Evolutionary conservation across 441 rosid species (phyloP).

Genomic region (Geranium incanum): DNA sequence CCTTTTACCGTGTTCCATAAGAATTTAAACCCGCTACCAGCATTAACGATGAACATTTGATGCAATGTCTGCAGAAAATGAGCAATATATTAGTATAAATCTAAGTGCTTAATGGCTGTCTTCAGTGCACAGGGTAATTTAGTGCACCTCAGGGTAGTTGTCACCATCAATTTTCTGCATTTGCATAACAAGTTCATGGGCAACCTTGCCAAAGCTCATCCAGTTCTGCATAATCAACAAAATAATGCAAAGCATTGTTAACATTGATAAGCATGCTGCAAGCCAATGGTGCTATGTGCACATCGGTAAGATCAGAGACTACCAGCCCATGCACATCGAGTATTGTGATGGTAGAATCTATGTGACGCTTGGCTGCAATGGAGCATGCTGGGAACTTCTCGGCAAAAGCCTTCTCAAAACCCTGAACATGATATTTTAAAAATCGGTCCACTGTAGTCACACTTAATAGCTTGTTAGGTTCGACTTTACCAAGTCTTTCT

Average conservation of each 20-base stretch:
- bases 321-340: slow-evolving; percentile 98
- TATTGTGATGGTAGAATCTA: slow-evolving; percentile 88
- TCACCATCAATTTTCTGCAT: slow-evolving; percentile 90
- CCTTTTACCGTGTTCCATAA: slow-evolving; percentile 84
- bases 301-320: slow-evolving; percentile 22
- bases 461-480: slow-evolving; percentile 80
- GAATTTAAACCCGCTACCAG: slow-evolving; percentile 91
- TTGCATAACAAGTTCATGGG: slow-evolving; percentile 79
- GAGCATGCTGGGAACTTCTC: slow-evolving; percentile 92
- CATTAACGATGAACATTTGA: slow-evolving; percentile 95
- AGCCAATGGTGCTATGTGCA: neutral
- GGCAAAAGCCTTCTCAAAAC: slow-evolving; percentile 77
- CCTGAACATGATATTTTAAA: slow-evolving; percentile 80
- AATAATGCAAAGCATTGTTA: slow-evolving; percentile 4
- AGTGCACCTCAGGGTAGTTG: slow-evolving; percentile 89
- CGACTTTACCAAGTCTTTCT: slow-evolving; percentile 91
- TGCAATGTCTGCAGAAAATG: slow-evolving; percentile 60
- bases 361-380: slow-evolving; percentile 86
- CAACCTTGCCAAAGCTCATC: slow-evolving; percentile 79
- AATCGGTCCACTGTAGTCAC: slow-evolving; percentile 84
- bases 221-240: slow-evolving; percentile 46
- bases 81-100: neutral
- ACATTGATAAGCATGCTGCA: slow-evolving; percentile 5
- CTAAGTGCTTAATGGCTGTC: neutral
- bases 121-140: neutral